Base-by-base conservation (phyloP, 2,329 filamentous ascomycete genomes). In the Fusarium globosum region DNA sequence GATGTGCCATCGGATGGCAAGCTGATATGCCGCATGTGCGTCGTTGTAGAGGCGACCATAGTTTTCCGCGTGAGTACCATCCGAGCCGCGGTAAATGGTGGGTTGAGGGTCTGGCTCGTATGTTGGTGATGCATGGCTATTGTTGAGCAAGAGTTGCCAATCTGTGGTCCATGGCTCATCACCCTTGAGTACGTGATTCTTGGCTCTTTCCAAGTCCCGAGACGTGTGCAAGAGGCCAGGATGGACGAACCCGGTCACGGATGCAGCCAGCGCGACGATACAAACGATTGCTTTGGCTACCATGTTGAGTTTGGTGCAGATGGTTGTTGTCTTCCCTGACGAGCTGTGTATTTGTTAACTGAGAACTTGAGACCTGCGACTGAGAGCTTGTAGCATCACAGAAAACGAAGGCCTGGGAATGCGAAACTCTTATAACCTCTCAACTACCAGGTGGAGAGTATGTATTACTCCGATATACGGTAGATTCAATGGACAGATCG, bases 401-500 rank as follows among this genome's bases (percentile, higher is more conserved):
- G 4, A 33, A 33, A 14, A 33, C 13, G 12, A 14, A 14, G 33
- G 33, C 18, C 16, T 23, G 15, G 18, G 23, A 14, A 28, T 5
- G 28, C 4, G 7, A 13, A 28, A 21, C 4, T 20, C 13, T 26
- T 28, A 20, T 28, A 46, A 7, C 20, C 2, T 3, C 18, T 46
- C 8, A 1, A 46, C 18, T 5, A 6, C 7, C 2, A 9, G 43
- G 18, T 33, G 33, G 33, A 33, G 33, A 33, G 33, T 33, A 33
- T 33, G 30, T 33, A 33, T 33, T 33, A 13, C 30, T 33, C 30
- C 30, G 12, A 33, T 33, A 13, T 13, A 33, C 30, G 30, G 30
- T 33, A 33, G 0, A 4, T 42, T 43, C 9, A 23, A 23, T 3
- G 3, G n/a, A 23, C 3, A 1, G 9, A 23, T 4, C 1, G 4